Base-by-base conservation (phyloP, 208 protist genomes). In the Trypanosoma scelopori region DNA sequence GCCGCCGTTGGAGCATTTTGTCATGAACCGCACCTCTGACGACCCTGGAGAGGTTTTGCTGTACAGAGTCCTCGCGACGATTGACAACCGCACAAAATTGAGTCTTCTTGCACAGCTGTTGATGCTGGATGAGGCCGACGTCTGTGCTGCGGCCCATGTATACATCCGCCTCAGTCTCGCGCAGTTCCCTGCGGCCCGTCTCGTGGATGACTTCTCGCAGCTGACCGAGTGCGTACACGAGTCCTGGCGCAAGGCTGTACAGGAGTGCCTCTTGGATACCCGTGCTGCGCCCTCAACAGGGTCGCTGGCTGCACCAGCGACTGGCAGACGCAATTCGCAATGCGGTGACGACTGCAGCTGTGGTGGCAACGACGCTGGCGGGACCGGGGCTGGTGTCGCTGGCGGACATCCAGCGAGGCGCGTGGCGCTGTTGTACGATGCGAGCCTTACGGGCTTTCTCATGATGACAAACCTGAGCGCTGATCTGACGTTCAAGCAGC, bases 381-480 rank as follows among this genome's bases (percentile, higher is more conserved):
- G 32, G 32, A 9, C 9, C 32, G 32, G 5, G 3, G 32, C 5
- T 3, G 32, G 32, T 37, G 9, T 6, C 11, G 22, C 11, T 48
- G 52, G 51, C 35, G 49, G 70, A 4, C 81, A 85, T 55, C 87
- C 87, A 0, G 35, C 62, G 22, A 94, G 95, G 69, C 87, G 97
- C 47, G 85, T 99, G 28, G 97, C 87, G 9, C 85, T 99, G 11
- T 53, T 99, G 23, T 99, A 99, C 84, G 97, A 99, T 60, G 82
- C 85, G 23, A 97, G 83, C 15, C 82, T 99, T 15, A 98, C 97
- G 9, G 98, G 97, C 9, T 98, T 98, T 69, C 81, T 99, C 18
- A 99, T 99, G 98, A 98, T 99, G 97, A 98, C 95, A 55, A 98
- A 99, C 76, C 71, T 98, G 23, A 95, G 90, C 22, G 61, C 78